These are phyloP conservation scores for Malassezia pachydermatis DNA, from an alignment of 1,284 basidiomycete species.

Conservation along the genomic window DNA sequence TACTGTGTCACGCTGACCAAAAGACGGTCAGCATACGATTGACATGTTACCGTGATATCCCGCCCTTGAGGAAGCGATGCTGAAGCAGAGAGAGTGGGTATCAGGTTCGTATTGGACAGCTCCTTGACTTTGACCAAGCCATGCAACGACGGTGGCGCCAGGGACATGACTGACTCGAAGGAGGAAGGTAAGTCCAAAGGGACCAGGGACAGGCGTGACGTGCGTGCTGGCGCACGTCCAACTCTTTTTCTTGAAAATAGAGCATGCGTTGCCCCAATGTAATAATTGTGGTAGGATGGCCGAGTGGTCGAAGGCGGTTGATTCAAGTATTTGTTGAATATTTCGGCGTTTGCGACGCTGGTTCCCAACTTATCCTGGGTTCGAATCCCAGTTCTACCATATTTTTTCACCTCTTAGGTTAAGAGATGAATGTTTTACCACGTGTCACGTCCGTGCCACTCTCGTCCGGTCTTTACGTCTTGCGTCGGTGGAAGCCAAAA, in stretches of 20 bases:
- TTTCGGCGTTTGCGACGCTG: slow-evolving; percentile 6
- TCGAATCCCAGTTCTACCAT: slow-evolving; percentile 24
- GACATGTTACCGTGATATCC: slow-evolving; percentile 4
- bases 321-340: slow-evolving; percentile 20
- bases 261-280: neutral
- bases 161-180: too few relatives aligned
- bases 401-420: slow-evolving; percentile 5
- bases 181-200: too few relatives aligned
- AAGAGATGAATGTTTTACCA: neutral
- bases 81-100: neutral
- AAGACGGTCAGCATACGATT: slow-evolving; percentile 6
- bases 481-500: neutral
- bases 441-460: too few relatives aligned
- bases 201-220: neutral
- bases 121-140: neutral
- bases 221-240: neutral
- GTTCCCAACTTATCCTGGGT: slow-evolving; percentile 22
- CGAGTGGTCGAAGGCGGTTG: slow-evolving; percentile 23
- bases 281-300: slow-evolving; percentile 17
- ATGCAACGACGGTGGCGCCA: too few relatives aligned
- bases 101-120: neutral
- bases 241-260: neutral
- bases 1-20: slow-evolving; percentile 15
- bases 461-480: neutral
- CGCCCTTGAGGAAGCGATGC: neutral